Evolutionary conservation across 371 early-diverging fungal species (phyloP).

Genomic region (Furculomyces boomerangus): DNA sequence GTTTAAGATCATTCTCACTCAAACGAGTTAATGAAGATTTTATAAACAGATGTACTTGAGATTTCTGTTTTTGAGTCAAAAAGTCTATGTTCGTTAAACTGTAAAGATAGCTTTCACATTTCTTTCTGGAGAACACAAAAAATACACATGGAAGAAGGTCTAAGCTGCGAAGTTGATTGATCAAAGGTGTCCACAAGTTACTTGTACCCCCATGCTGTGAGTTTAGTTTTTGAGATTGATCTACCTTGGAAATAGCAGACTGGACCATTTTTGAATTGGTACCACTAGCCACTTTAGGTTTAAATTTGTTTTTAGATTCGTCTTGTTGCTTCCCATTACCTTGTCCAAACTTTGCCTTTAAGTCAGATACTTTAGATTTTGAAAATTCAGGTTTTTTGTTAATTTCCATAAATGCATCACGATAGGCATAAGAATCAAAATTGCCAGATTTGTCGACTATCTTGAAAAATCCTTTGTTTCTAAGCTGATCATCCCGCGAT

Average conservation of each 20-base stretch:
- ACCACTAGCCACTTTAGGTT: constrained; percentile 11
- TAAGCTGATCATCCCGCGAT: background rate
- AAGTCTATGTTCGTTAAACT: constrained; percentile 60
- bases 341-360: background rate
- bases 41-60: constrained; percentile 73
- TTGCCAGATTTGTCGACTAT: constrained; percentile 57
- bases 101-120: constrained; percentile 88
- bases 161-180: constrained; percentile 52
- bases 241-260: constrained; percentile 12
- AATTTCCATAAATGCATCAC: constrained; percentile 23
- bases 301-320: constrained; percentile 7
- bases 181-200: constrained; percentile 46
- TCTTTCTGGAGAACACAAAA: constrained; percentile 92
- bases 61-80: constrained; percentile 57
- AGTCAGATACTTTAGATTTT: background rate
- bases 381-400: background rate
- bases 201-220: constrained; percentile 8
- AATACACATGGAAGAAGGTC: constrained; percentile 82
- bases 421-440: constrained; percentile 25
- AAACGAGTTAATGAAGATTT: constrained; percentile 58
- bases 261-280: constrained; percentile 14
- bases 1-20: constrained; percentile 55
- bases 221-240: constrained; percentile 40
- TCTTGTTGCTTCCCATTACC: constrained; percentile 9
- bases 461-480: constrained; percentile 55